Base-by-base conservation (phyloP, 192 early-diverging fungal species). In the Nowakowskiella sp. region DNA sequence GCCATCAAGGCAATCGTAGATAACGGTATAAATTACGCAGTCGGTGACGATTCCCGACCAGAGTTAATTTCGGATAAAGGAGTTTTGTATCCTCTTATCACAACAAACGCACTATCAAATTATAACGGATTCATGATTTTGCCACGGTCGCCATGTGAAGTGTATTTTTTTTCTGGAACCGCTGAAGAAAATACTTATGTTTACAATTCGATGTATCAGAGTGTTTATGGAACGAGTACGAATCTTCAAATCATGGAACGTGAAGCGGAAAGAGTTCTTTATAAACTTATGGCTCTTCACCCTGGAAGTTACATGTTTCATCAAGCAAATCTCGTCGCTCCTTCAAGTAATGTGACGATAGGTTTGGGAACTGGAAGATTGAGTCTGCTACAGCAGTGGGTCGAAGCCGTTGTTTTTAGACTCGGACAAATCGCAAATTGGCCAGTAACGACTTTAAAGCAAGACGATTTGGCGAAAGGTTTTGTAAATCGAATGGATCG, bases 61-160 rank as follows among this genome's bases (percentile, higher is more conserved):
- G 47, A 62, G 34, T 32, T 28, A 32, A 31, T 43, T 26, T 59
- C 58, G 46, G 9, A 26, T 4, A 56, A 31, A 19, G 31, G 29
- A 43, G 64, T 59, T 8, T 51, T 29, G 5, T 64, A 26, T 3
- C 61, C 64, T 34, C 62, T 47, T 16, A 51, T 71, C n/a, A 65
- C 65, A 32, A 75, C 69, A 4, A 47, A 7, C 13, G 71, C 24
- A 16, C 31, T 33, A 19, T 43, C 52, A 28, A 76, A 75, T 51
- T 76, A 66, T 36, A 66, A 28, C 16, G 70, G 70, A 6, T 69
- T 49, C 50, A 70, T 43, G 9, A 54, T 75, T 26, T 62, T 71
- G 21, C 70, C 70, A 6, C 65, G 70, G 21, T 56, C 42, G 19
- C 46, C 66, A 9, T 46, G 50, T 8, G 46, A 77, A 23, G 54